Evolutionary conservation across 202 grass and related monocot species (phyloP), one percentile per base, ranked within the genome.

Genomic region (Alloteropsis angusta): DNA sequence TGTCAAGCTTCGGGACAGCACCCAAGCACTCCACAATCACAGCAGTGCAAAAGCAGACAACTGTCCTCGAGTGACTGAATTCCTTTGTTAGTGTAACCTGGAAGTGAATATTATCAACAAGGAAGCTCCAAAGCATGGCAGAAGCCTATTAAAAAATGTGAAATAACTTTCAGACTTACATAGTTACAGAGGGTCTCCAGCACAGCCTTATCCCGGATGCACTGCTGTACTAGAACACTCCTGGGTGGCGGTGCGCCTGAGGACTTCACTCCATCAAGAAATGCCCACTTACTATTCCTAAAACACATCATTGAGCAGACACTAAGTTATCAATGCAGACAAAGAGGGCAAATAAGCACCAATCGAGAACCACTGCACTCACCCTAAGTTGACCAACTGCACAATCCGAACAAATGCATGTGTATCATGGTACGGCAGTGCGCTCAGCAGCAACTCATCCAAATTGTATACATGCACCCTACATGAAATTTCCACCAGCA

Each of bases 391-490:
- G 80, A 94, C 66, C 82, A 97, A 60, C 46, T 97, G 95, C 35
- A 94, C 85, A 67, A 97, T 89, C 74, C 88, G 91, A 70, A 97
- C 95, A 87, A 97, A 97, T 0, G 88, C 61, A 55, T 88, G 84
- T 1, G 95, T 97, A 56, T 94, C 95, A 76, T 93, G 91, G 66
- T 93, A 97, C 0, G 93, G 93, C 26, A 97, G 62, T 37, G 84
- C 84, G 9, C 90, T 86, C 32, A 97, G 78, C 75, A 91, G 74
- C 67, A 97, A 76, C 72, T 93, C 93, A 58, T 97, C 89, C 70
- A 89, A 35, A 69, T 98, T 94, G 80, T 92, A 94, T 49, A 92
- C 80, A 87, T 98, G 91, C 81, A 98, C 87, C 83, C 95, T 98
- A 53, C 71, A 92, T 58, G 44, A 82, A 58, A 83, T 81, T 65